Evolutionary conservation across 78 protist species (phyloP).

Genomic region (Cyanophora paradoxa): DNA sequence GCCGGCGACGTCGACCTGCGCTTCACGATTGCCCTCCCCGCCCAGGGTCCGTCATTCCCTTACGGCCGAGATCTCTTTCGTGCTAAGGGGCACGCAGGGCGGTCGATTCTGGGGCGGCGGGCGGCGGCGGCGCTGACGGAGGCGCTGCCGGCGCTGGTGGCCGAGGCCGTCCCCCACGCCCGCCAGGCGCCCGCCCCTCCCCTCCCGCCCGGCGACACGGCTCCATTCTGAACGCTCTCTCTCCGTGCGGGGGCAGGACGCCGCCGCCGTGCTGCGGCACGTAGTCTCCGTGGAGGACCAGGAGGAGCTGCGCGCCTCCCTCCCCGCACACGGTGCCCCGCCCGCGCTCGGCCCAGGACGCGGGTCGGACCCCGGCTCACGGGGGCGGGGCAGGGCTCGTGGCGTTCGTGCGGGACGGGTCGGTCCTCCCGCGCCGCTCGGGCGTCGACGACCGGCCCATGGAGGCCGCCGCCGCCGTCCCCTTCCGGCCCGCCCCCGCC

Average conservation of each 20-base stretch:
- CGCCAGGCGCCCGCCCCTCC: no score
- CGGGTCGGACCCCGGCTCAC: no score
- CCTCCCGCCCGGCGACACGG: no score
- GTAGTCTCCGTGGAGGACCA: slow-evolving; percentile 36
- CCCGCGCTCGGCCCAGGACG: no score
- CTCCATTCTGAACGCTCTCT: no score
- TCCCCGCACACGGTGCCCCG: no score
- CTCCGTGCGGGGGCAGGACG: not conserved
- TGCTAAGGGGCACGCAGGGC: not conserved
- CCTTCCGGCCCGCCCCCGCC: slow-evolving; percentile 27
- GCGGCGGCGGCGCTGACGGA: not conserved
- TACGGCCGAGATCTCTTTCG: not conserved
- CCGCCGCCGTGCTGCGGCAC: not conserved
- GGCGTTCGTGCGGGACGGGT: slow-evolving; percentile 54
- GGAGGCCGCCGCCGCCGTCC: slow-evolving; percentile 1
- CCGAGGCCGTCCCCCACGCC: not conserved
- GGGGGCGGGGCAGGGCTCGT: no score
- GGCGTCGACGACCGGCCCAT: slow-evolving; percentile 50
- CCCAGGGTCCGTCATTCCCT: no score
- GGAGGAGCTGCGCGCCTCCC: slow-evolving; percentile 16
- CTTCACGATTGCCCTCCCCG: slow-evolving; percentile 43
- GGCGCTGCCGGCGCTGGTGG: slow-evolving; percentile 12
- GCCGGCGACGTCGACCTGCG: slow-evolving; percentile 29
- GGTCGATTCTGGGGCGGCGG: slow-evolving; percentile 22
- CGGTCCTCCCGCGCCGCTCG: slow-evolving; percentile 45